These are phyloP conservation scores for Arabidopsis suecica DNA, from an alignment of 345 rosid genomes.

Conservation along the genomic window DNA sequence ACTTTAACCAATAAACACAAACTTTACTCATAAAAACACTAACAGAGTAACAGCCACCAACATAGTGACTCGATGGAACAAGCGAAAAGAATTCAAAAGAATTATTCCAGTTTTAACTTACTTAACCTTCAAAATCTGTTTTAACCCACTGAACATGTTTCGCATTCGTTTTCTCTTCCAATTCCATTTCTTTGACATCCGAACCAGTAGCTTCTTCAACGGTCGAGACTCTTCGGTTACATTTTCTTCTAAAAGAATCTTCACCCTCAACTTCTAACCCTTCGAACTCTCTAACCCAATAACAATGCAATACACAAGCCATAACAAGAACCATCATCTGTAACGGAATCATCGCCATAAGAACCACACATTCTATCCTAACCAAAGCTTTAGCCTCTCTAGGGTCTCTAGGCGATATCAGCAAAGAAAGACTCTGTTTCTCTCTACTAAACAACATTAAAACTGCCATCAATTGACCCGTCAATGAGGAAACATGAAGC, in stretches of 20 bases:
- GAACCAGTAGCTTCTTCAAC: background rate
- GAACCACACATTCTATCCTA: background rate
- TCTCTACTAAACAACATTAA: background rate
- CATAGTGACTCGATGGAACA: too few species aligned
- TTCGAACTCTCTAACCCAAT: background rate
- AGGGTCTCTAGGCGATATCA: background rate
- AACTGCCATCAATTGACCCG: background rate
- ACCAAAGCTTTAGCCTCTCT: conserved; percentile 14
- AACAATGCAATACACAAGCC: background rate
- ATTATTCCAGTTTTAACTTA: too few species aligned
- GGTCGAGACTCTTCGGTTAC: background rate
- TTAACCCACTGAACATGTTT: background rate
- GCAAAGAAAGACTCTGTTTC: background rate
- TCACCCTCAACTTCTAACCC: background rate
- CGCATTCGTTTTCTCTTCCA: background rate
- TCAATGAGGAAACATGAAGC: background rate
- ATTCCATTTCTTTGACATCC: background rate
- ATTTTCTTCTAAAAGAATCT: background rate
- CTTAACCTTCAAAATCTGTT: background rate
- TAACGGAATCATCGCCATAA: background rate
- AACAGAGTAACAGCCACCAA: too few species aligned
- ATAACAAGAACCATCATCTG: background rate
- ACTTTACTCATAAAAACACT: too few species aligned
- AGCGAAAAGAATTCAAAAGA: too few species aligned
- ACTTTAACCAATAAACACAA: too few species aligned